Evolutionary conservation across 192 early-diverging fungal species (phyloP).

Genomic region (Rhizoclosmatium globosum): DNA sequence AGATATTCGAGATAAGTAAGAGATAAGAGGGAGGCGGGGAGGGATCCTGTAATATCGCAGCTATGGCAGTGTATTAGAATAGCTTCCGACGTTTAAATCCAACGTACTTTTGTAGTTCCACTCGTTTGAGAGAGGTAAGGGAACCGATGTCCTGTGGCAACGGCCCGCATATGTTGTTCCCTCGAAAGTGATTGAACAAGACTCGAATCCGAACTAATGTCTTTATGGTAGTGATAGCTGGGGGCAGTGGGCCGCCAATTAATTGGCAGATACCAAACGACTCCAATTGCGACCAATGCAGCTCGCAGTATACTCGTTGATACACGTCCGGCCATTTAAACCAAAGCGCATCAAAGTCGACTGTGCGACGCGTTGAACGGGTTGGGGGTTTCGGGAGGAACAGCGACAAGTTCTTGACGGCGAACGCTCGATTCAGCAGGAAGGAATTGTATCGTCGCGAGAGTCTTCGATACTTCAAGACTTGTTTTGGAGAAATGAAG

Average conservation of each 20-base stretch:
- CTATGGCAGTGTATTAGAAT: too few species aligned
- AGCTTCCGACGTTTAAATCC: too few species aligned
- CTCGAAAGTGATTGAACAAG: neutral
- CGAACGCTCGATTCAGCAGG: neutral
- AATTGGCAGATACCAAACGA: neutral
- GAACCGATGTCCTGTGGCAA: neutral
- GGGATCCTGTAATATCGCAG: neutral
- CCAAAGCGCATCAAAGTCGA: neutral
- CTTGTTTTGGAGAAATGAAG: neutral
- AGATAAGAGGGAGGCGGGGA: neutral
- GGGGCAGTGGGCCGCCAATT: neutral
- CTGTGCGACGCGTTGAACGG: neutral
- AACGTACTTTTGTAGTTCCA: neutral
- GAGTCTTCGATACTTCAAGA: constrained; percentile 1
- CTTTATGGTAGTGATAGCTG: neutral
- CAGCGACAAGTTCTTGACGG: neutral
- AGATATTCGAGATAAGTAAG: neutral
- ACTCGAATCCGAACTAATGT: neutral
- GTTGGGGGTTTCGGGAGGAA: neutral
- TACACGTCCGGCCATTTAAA: constrained; percentile 4
- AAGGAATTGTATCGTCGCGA: neutral
- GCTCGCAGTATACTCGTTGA: neutral
- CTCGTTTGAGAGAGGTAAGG: neutral
- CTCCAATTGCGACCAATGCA: neutral
- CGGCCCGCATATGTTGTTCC: neutral